A percentile compares a stretch with the other conserved stretches of the same genome.
These are phyloP conservation scores for Botrytis hyacinthi DNA, from an alignment of 2,329 filamentous ascomycete genomes.

Conservation along the genomic window DNA sequence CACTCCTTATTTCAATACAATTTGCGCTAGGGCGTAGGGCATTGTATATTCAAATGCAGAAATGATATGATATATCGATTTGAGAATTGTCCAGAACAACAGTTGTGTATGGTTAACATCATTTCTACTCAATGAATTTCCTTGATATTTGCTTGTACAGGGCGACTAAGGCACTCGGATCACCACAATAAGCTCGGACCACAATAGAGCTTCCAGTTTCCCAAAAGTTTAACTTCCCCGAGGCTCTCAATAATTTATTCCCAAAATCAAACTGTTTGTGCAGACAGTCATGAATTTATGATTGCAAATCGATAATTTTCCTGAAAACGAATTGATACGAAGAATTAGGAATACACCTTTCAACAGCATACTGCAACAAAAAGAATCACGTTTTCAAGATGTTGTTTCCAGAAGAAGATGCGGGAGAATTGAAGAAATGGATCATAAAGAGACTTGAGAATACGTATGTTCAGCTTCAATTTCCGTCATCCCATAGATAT, in stretches of 20 bases:
- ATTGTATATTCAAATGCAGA: background rate
- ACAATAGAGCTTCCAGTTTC: constrained; percentile 5
- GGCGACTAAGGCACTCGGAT: background rate
- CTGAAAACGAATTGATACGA: background rate
- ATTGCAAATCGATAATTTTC: background rate
- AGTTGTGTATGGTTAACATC: background rate
- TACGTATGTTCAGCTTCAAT: constrained; percentile 52
- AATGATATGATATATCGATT: no score
- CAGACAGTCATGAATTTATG: constrained; percentile 8
- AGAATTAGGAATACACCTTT: background rate
- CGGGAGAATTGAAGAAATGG: constrained; percentile 68
- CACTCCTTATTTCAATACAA: background rate
- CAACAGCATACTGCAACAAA: background rate
- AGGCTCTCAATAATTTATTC: background rate
- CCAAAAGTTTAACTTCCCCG: constrained; percentile 5
- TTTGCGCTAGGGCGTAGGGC: no score
- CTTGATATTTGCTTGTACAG: background rate
- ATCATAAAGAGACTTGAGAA: constrained; percentile 74
- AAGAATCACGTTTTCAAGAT: constrained; percentile 42
- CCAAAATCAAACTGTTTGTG: background rate
- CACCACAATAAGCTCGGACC: constrained; percentile 1
- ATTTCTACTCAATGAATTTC: background rate
- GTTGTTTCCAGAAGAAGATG: constrained; percentile 62
- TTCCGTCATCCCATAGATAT: constrained; percentile 25
- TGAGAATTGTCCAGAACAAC: background rate